Evolutionary conservation across 495 filamentous ascomycete genomes (phyloP).

Genomic region (Neurospora sp.): DNA sequence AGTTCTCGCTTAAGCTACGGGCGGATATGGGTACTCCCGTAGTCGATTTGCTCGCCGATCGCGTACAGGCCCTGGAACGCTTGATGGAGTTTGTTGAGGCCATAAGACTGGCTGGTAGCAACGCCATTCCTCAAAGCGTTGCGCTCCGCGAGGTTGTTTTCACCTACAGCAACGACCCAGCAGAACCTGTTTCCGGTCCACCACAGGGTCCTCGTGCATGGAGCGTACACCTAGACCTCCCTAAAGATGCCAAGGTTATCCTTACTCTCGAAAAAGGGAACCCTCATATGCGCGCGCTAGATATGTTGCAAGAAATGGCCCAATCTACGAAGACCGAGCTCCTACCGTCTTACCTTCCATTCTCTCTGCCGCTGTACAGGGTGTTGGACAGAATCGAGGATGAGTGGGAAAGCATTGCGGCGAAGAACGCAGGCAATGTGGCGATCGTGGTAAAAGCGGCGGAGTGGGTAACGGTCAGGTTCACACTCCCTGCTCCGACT

Average conservation of each 20-base stretch:
- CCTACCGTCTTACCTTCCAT: conserved; percentile 31
- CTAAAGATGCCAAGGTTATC: conserved; percentile 24
- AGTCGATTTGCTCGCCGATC: conserved; percentile 41
- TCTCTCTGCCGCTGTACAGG: conserved; percentile 58
- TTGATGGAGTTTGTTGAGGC: conserved; percentile 56
- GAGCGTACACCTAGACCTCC: conserved; percentile 31
- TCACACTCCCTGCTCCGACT: conserved; percentile 19
- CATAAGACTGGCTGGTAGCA: conserved; percentile 39
- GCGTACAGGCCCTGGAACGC: conserved; percentile 51
- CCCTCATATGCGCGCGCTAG: conserved; percentile 65
- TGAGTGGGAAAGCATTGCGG: conserved; percentile 23
- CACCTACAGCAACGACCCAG: conserved; percentile 38
- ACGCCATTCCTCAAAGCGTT: conserved; percentile 42
- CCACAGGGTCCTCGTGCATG: conserved; percentile 14
- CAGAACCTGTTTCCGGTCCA: background rate
- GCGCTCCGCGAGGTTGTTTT: conserved; percentile 55
- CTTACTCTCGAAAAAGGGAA: conserved; percentile 52
- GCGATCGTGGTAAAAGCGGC: conserved; percentile 32
- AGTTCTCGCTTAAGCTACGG: conserved; percentile 49
- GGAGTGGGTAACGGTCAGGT: conserved; percentile 42
- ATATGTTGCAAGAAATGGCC: conserved; percentile 50
- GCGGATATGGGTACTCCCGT: conserved; percentile 47
- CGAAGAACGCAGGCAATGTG: conserved; percentile 28
- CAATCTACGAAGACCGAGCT: conserved; percentile 36
- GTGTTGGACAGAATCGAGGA: conserved; percentile 50